Percentiles rank a stretch among this genome's conserved stretches.
Conservation (phyloP, 306 rosid genomes). For the Cucumis cinereus region DNA sequence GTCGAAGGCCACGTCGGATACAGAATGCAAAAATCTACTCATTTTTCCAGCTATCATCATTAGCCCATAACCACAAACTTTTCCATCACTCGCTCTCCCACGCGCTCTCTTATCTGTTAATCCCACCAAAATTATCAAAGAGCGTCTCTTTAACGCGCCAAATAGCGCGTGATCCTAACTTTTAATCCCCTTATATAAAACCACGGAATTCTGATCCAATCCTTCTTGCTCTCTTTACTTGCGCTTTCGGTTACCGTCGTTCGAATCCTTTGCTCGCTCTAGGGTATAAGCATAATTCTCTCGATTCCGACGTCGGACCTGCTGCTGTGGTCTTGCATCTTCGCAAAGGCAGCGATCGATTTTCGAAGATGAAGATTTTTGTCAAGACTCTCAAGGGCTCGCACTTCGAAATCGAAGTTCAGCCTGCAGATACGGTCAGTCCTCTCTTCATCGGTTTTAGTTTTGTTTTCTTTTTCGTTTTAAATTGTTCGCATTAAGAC, state of each 20-base stretch:
- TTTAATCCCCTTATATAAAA: conserved; percentile 5
- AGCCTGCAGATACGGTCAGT: conserved; percentile 51
- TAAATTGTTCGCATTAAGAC: background rate
- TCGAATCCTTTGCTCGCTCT: conserved; percentile 6
- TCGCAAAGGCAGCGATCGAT: conserved; percentile 18
- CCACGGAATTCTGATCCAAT: conserved; percentile 12
- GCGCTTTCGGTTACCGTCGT: conserved; percentile 19
- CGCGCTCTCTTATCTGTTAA: background rate
- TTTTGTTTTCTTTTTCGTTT: background rate
- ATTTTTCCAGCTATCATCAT: background rate
- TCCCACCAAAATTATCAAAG: background rate
- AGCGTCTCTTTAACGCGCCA: background rate
- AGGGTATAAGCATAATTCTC: conserved; percentile 17
- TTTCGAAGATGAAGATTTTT: conserved; percentile 65
- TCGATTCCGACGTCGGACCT: conserved; percentile 21
- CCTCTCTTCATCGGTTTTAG: background rate
- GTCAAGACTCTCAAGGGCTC: conserved; percentile 84
- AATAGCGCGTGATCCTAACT: background rate
- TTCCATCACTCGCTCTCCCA: background rate
- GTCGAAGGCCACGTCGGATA: background rate
- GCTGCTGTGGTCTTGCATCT: conserved; percentile 14
- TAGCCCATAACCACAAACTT: background rate
- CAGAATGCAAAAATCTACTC: background rate
- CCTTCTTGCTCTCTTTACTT: conserved; percentile 11
- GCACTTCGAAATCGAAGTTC: conserved; percentile 81